These are phyloP conservation scores for Mycosphaerelloides madeirae DNA, from an alignment of 2,329 filamentous ascomycete species.

Conservation along the genomic window DNA sequence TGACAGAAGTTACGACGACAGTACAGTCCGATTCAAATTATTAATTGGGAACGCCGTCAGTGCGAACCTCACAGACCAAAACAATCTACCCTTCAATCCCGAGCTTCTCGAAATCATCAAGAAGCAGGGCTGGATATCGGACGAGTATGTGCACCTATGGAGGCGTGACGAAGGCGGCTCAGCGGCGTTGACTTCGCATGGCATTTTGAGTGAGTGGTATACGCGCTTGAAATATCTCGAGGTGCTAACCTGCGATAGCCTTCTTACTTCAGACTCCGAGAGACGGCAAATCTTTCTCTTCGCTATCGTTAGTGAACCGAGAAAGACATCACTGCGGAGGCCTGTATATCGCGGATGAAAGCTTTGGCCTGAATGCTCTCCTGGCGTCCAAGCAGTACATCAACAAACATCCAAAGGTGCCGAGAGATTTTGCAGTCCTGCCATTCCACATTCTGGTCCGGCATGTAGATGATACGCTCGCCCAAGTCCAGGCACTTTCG, in stretches of 20 bases:
- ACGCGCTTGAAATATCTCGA: not conserved
- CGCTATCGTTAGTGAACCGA: conserved; percentile 32
- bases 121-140: conserved; percentile 31
- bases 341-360: conserved; percentile 27
- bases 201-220: conserved; percentile 24
- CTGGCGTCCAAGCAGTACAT: conserved; percentile 26
- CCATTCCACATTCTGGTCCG: conserved; percentile 29
- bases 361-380: conserved; percentile 26
- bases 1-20: conserved; percentile 34
- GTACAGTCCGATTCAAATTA: conserved; percentile 32
- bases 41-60: conserved; percentile 25
- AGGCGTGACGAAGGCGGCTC: conserved; percentile 32
- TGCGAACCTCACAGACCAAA: conserved; percentile 28
- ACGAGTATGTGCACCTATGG: conserved; percentile 33
- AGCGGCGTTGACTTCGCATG: conserved; percentile 27
- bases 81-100: conserved; percentile 23
- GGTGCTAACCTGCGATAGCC: conserved; percentile 10
- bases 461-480: conserved; percentile 30
- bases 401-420: conserved; percentile 32
- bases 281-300: conserved; percentile 32
- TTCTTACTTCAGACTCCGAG: conserved; percentile 33
- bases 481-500: conserved; percentile 27
- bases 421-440: conserved; percentile 31
- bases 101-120: conserved; percentile 25
- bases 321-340: conserved; percentile 30